These are phyloP conservation scores for Sporothrix pallida DNA, from an alignment of 2,329 filamentous ascomycete genomes.

Conservation along the genomic window DNA sequence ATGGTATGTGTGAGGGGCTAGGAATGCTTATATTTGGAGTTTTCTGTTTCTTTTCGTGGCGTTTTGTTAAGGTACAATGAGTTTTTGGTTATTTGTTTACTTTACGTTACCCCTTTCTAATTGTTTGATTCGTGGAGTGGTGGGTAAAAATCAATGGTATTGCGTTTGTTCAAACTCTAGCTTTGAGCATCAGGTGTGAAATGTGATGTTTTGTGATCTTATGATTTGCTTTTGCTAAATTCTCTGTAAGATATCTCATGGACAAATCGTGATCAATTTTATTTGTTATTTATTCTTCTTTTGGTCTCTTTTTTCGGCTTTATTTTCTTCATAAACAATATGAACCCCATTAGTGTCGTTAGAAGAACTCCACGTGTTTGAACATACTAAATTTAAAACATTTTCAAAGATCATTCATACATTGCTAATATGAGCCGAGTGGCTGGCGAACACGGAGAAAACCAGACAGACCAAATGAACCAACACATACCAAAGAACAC, in stretches of 20 bases:
- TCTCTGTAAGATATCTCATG: not conserved
- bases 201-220: no score
- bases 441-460: no score
- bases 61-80: not conserved
- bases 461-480: not conserved
- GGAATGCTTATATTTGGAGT: not conserved
- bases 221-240: not conserved
- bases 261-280: not conserved
- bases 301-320: not conserved
- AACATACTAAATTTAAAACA: no score
- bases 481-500: not conserved
- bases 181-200: no score
- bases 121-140: not conserved
- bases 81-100: not conserved
- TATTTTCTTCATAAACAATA: not conserved
- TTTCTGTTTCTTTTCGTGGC: not conserved
- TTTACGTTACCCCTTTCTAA: not conserved
- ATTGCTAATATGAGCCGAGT: no score
- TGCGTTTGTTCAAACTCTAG: not conserved
- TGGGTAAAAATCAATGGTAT: not conserved
- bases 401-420: no score
- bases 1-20: no score
- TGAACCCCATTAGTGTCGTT: not conserved
- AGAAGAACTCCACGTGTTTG: no score
- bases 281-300: not conserved